phyloP scores from a whole-genome alignment of 2,329 filamentous ascomycete species.

The Curvularia sp. region DNA sequence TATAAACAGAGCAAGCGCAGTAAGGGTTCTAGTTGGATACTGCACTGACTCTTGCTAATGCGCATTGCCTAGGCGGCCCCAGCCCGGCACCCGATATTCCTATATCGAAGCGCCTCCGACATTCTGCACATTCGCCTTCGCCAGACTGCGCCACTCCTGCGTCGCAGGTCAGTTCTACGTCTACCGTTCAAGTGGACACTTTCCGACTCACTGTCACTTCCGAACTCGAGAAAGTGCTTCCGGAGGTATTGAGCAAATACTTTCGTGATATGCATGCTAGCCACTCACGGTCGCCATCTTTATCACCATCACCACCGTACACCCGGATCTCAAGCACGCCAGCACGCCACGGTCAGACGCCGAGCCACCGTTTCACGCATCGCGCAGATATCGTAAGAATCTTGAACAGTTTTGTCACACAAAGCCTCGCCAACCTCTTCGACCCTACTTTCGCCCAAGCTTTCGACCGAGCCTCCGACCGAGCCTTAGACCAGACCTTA shows the following conservation, averaged over 20 bases:
- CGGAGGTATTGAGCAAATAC: background rate
- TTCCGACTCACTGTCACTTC: conserved; percentile 1
- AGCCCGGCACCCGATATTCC: background rate
- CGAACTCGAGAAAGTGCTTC: background rate
- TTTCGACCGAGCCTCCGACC: background rate
- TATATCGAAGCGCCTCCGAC: background rate
- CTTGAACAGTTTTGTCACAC: too few species aligned
- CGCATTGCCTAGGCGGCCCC: background rate
- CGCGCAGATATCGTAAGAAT: background rate
- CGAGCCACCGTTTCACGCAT: background rate
- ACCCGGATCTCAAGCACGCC: background rate
- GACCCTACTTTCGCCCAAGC: background rate
- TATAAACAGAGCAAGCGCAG: conserved; percentile 2
- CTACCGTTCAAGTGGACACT: conserved; percentile 2
- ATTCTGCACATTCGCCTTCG: background rate
- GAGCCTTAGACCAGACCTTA: background rate
- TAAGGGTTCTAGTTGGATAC: background rate
- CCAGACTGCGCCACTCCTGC: background rate
- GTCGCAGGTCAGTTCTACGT: background rate
- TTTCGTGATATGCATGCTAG: background rate
- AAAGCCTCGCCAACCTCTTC: too few species aligned
- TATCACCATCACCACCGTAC: background rate
- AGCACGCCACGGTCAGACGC: background rate
- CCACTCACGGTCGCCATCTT: background rate
- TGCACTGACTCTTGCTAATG: background rate